These are phyloP conservation scores for Chrysoporthe cubensis DNA, from an alignment of 2,329 filamentous ascomycete species.

Conservation along the genomic window DNA sequence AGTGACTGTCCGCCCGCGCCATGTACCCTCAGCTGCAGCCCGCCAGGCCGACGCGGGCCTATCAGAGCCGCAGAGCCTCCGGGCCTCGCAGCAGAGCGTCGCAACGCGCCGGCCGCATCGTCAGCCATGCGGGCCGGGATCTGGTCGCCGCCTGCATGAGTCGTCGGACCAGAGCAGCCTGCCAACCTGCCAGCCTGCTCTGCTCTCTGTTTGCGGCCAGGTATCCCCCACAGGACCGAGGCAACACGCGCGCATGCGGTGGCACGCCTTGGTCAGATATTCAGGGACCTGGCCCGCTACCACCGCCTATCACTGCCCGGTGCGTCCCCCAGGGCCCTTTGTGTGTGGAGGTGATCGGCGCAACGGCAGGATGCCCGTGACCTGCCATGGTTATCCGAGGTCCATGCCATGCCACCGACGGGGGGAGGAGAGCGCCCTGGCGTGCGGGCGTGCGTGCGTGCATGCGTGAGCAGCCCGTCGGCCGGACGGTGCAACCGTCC, in stretches of 20 bases:
- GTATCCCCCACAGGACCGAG: neutral
- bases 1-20: slow-evolving; percentile 1
- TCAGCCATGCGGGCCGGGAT: neutral
- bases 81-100: neutral
- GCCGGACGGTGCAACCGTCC: neutral
- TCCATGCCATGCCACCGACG: neutral
- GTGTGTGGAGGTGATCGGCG: slow-evolving; percentile 10
- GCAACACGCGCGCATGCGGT: neutral
- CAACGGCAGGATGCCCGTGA: slow-evolving; percentile 1
- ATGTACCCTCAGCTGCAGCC: slow-evolving; percentile 1
- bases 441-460: neutral
- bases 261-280: slow-evolving; percentile 9
- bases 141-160: slow-evolving; percentile 1
- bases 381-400: slow-evolving; percentile 4
- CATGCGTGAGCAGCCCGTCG: neutral
- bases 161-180: neutral
- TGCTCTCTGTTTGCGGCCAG: too few relatives aligned
- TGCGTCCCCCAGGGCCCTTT: too few relatives aligned
- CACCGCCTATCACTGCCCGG: slow-evolving; percentile 6
- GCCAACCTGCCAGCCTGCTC: neutral
- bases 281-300: neutral
- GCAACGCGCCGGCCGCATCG: neutral
- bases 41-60: slow-evolving; percentile 20
- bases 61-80: slow-evolving; percentile 20
- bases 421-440: neutral